phyloP scores from a whole-genome alignment of 179 eudicot genomes.

The Sideroxylon spinosum region DNA sequence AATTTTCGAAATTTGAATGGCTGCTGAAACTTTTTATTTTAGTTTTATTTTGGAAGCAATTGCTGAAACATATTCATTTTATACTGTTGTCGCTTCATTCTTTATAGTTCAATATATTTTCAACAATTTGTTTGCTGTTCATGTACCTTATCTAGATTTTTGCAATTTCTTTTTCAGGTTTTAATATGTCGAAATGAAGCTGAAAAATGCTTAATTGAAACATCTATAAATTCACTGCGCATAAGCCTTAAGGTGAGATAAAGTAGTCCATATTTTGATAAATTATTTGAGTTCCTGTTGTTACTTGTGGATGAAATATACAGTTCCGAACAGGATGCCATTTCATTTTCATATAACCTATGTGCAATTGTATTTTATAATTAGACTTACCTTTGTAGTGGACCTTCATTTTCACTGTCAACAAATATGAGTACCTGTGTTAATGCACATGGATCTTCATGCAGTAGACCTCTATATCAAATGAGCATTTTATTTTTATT shows the following conservation, averaged over 20 bases:
- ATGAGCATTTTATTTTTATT: not conserved
- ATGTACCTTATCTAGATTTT: slow-evolving; percentile 11
- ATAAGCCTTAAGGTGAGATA: slow-evolving; percentile 85
- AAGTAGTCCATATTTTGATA: slow-evolving; percentile 1
- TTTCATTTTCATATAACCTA: not conserved
- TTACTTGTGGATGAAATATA: slow-evolving; percentile 13
- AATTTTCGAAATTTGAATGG: not conserved
- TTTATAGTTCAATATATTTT: not conserved
- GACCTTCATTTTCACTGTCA: not conserved
- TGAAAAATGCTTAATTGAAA: slow-evolving; percentile 95
- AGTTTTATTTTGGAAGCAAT: no score
- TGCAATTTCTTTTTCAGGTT: slow-evolving; percentile 48
- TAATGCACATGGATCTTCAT: not conserved
- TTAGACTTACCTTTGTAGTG: not conserved
- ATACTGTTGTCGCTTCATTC: not conserved
- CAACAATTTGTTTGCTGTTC: not conserved
- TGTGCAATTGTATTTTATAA: not conserved
- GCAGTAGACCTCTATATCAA: not conserved
- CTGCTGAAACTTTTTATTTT: no score
- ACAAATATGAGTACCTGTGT: not conserved
- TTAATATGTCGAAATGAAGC: slow-evolving; percentile 95
- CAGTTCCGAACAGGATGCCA: not conserved
- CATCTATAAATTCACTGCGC: slow-evolving; percentile 86
- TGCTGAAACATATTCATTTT: not conserved
- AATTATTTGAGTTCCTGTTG: not conserved